Evolutionary conservation across 2,329 filamentous ascomycete genomes (phyloP), one percentile per base, ranked within the genome.

Genomic region (Hymenoscyphus fraxineus): DNA sequence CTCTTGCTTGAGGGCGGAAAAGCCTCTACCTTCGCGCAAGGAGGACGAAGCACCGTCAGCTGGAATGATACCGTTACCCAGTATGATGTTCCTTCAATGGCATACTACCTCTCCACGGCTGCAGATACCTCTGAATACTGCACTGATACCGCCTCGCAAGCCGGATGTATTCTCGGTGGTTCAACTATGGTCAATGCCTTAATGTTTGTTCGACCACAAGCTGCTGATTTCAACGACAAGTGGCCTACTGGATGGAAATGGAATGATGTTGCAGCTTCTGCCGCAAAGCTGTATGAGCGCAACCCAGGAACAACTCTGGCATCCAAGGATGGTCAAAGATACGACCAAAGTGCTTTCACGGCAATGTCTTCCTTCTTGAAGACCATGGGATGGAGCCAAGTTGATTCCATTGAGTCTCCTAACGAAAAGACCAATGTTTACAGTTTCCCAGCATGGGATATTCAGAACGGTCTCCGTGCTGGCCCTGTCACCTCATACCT

Each of bases 401-500:
- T 70, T 54, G 69, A 72, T 69, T 68, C 69, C 35, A 72, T 72
- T 32, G 71, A 80, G 16, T 78, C 82, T 57, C 86, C 87, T 0
- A 80, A 84, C 64, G 74, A 81, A 72, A 92, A 91, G 82, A 85
- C 89, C 76, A 80, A 80, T 68, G 85, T 83, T 1, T 91, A 81
- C 76, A 81, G 82, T 58, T 83, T 85, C 74, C 85, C 85, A 35
- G 83, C 85, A 38, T 90, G 84, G 79, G 89, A 90, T 84, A 88
- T 87, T 73, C 64, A 66, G 55, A 77, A 86, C 57, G 88, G 87
- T 64, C 85, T 89, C 73, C 81, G 89, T 66, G 85, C 85, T 60
- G 89, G 89, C 1, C 88, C 88, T 10, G 80, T 92, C 72, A 85
- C 84, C 10, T 89, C 89, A 1, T 92, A 92, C 71, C 82, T 92